Evolutionary conservation across 345 rosid genomes (phyloP).

Genomic region (Carallia pectinifolia): DNA sequence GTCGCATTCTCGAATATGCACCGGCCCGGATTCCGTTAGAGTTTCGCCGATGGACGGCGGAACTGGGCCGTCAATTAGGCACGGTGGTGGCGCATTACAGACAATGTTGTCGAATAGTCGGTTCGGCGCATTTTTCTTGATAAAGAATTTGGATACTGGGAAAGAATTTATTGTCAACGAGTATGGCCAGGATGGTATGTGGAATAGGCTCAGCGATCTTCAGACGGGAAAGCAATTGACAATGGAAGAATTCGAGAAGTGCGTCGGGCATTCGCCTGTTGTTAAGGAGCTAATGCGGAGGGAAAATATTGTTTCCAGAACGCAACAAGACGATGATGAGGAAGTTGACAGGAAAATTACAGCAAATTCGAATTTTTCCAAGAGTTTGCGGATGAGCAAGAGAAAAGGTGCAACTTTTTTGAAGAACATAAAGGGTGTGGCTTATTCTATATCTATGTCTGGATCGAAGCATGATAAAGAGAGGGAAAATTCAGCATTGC

Average conservation of each 20-base stretch:
- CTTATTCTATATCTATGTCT: conserved; percentile 55
- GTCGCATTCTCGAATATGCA: conserved; percentile 36
- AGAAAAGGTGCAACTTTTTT: conserved; percentile 71
- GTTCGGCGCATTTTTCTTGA: conserved; percentile 70
- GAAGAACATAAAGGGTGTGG: conserved; percentile 81
- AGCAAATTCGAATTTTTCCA: conserved; percentile 51
- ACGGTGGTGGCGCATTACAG: conserved; percentile 21
- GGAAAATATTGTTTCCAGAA: conserved; percentile 36
- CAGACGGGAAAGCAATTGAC: conserved; percentile 92
- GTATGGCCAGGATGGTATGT: conserved; percentile 65
- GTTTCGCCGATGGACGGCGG: conserved; percentile 25
- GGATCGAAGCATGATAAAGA: conserved; percentile 50
- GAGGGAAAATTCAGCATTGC: conserved; percentile 27
- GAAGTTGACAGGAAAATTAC: conserved; percentile 34
- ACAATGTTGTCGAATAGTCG: conserved; percentile 32
- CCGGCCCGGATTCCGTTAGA: conserved; percentile 39
- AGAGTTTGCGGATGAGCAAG: conserved; percentile 80
- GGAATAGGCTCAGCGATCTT: conserved; percentile 89
- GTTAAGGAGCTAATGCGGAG: conserved; percentile 87
- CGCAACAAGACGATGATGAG: conserved; percentile 3
- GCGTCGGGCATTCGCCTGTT: conserved; percentile 73
- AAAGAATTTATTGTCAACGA: conserved; percentile 84
- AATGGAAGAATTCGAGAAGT: conserved; percentile 86
- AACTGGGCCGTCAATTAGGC: conserved; percentile 11
- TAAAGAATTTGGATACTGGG: conserved; percentile 84